Percentiles rank a stretch among this genome's conserved stretches.
phyloP scores from a whole-genome alignment of 192 early-diverging fungal genomes.

The Podila horticola region DNA sequence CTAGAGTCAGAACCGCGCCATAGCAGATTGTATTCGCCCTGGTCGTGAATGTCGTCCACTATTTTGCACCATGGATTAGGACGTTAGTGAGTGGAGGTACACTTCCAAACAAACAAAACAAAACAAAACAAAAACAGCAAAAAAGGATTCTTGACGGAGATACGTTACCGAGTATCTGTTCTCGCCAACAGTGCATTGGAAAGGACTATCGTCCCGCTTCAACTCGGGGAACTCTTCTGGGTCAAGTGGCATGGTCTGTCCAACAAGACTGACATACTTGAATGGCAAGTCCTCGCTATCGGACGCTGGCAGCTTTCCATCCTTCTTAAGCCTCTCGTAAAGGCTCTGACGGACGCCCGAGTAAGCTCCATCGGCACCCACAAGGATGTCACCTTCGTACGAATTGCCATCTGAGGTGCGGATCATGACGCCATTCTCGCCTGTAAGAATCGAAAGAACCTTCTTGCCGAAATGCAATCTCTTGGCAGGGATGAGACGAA shows the following conservation, averaged over 20 bases:
- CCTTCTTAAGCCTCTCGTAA: neutral
- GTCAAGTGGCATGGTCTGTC: constrained; percentile 1
- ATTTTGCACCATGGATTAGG: neutral
- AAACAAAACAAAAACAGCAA: neutral
- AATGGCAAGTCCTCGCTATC: neutral
- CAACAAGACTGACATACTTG: constrained; percentile 1
- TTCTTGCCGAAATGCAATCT: neutral
- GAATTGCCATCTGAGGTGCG: neutral
- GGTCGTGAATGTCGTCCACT: constrained; percentile 10
- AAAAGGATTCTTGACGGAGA: neutral
- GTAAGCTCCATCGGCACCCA: constrained; percentile 9
- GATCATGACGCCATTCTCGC: constrained; percentile 1
- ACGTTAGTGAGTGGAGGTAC: neutral
- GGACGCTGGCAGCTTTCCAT: neutral
- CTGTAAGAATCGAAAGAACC: neutral
- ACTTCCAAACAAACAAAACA: no score
- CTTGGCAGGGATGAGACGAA: neutral
- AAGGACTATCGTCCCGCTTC: neutral
- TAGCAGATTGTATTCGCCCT: neutral
- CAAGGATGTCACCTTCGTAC: neutral
- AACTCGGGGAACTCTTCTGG: neutral
- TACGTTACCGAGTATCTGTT: neutral
- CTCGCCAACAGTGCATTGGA: neutral
- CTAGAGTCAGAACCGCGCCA: neutral
- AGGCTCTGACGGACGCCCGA: neutral